Conservation (phyloP, 305 asterid genomes). For the Euphrasia arctica region DNA sequence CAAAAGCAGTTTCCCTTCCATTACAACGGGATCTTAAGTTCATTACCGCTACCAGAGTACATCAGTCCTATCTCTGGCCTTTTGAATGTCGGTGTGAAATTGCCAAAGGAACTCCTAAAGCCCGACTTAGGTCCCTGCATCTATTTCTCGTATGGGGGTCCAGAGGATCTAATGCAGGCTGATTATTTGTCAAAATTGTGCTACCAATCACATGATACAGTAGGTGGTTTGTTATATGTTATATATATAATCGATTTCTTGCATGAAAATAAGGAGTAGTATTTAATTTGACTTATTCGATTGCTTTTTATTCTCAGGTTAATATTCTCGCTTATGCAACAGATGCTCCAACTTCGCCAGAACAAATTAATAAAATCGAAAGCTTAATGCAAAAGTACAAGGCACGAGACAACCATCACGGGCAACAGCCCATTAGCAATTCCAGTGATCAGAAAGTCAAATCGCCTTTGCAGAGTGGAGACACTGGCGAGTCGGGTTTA, state of each 20-base stretch:
- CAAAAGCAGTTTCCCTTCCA: slow-evolving; percentile 77
- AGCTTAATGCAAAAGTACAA: slow-evolving; percentile 50
- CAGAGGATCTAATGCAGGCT: slow-evolving; percentile 62
- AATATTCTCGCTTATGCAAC: slow-evolving; percentile 91
- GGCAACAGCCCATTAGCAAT: slow-evolving; percentile 46
- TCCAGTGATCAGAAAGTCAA: slow-evolving; percentile 66
- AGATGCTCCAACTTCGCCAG: slow-evolving; percentile 64
- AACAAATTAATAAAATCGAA: slow-evolving; percentile 60
- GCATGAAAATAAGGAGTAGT: no score
- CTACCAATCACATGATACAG: slow-evolving; percentile 85
- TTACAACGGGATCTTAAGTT: slow-evolving; percentile 60
- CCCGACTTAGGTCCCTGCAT: slow-evolving; percentile 81
- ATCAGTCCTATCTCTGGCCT: slow-evolving; percentile 73
- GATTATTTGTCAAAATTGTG: slow-evolving; percentile 72
- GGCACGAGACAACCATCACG: slow-evolving; percentile 36
- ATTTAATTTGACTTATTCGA: slow-evolving; percentile 19
- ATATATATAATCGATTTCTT: slow-evolving; percentile 10
- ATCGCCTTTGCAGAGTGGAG: slow-evolving; percentile 69
- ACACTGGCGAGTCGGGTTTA: slow-evolving; percentile 71
- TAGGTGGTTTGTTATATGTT: slow-evolving; percentile 31
- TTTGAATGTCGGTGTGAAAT: slow-evolving; percentile 71
- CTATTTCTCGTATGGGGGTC: slow-evolving; percentile 74
- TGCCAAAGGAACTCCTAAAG: slow-evolving; percentile 59
- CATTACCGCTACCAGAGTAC: slow-evolving; percentile 86
- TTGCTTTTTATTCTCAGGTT: slow-evolving; percentile 61